Evolutionary conservation across 108 stramenopile genomes (phyloP), one percentile per base, ranked within the genome.

Genomic region (Fistulifera pelliculosa): DNA sequence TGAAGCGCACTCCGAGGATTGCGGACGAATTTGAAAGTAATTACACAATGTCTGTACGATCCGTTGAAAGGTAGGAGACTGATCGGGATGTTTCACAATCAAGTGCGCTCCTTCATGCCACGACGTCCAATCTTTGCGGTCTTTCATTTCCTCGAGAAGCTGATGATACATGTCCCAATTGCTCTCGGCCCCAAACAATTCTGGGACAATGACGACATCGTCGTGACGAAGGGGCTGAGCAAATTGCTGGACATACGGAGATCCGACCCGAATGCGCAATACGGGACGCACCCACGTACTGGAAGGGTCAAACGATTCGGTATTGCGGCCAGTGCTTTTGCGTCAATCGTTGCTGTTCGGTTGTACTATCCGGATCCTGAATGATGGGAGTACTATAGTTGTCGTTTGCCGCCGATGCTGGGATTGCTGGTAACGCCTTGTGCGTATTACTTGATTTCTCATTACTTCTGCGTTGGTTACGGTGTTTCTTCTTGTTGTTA

Each of bases 81-180:
- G 75, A 52, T 62, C 52, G 12, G 90, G 90, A 62, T 80, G 69
- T 57, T 83, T 80, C 47, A 62, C 54, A 62, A 92, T 85, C 27
- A 92, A 54, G 68, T 92, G 90, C 0, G 83, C 81, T 28, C 85
- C 90, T 65, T 92, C 85, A 59, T 85, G 83, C 90, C 90, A 92
- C 10, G 66, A 49, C 12, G 80, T 78, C 83, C 81, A 85, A 51
- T 91, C 82, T 52, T 88, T 80, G 14, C 79, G 19, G 0, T 60
- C 64, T 12, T 65, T 64, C 78, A 93, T 72, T 77, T 93, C 91
- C 24, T 77, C 57, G 10, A 93, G 64, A 12, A 93, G 73, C 39
- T 66, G 54, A 70, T 93, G 79, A 63, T 93, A 93, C 24, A 83
- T 31, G 43, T 27, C 38, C 91, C 86, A 88, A 61, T 93, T 66